These are phyloP conservation scores for Saccharomyces paradoxus DNA, from an alignment of 805 yeast species.

Conservation along the genomic window DNA sequence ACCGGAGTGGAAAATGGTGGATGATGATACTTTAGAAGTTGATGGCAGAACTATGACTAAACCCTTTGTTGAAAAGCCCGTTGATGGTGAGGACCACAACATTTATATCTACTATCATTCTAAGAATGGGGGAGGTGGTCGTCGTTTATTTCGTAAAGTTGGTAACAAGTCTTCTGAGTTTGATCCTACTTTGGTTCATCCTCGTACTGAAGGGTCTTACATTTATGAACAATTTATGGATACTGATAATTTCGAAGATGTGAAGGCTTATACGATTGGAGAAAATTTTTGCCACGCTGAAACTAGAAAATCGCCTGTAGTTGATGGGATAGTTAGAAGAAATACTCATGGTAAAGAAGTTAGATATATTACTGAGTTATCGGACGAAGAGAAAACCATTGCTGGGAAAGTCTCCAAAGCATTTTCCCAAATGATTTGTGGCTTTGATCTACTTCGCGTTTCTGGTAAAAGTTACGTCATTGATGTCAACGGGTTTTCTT, in stretches of 20 bases:
- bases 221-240: conserved; percentile 94
- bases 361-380: conserved; percentile 74
- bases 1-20: conserved; percentile 80
- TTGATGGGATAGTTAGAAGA: conserved; percentile 96
- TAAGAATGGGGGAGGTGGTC: conserved; percentile 94
- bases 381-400: conserved; percentile 67
- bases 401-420: conserved; percentile 68
- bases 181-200: conserved; percentile 65
- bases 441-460: conserved; percentile 88
- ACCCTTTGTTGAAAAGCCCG: conserved; percentile 97
- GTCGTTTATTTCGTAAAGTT: conserved; percentile 86
- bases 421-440: conserved; percentile 92
- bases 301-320: conserved; percentile 96
- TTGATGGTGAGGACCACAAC: conserved; percentile 97
- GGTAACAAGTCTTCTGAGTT: conserved; percentile 96
- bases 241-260: conserved; percentile 96
- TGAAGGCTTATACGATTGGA: conserved; percentile 96
- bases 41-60: conserved; percentile 65
- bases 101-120: conserved; percentile 85
- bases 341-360: conserved; percentile 97
- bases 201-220: conserved; percentile 85
- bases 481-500: conserved; percentile 96
- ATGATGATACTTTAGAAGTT: conserved; percentile 73
- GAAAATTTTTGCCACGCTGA: conserved; percentile 90
- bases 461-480: conserved; percentile 84